Conservation (phyloP, 2,329 filamentous ascomycete genomes). For the Pseudogymnoascus sp. region DNA sequence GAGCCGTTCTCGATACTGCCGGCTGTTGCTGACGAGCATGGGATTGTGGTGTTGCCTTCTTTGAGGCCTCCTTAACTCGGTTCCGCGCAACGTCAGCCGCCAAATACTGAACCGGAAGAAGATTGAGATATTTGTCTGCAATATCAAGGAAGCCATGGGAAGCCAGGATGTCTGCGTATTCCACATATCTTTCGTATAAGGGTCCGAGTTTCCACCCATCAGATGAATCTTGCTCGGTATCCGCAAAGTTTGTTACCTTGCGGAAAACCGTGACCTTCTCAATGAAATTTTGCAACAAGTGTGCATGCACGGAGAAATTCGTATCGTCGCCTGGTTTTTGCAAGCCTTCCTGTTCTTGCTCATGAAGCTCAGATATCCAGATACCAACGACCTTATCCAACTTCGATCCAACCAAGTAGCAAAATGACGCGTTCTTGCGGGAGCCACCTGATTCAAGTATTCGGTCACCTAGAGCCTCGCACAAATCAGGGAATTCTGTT, state of each 20-base stretch:
- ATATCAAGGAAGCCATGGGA: slow-evolving; percentile 78
- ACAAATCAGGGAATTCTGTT: slow-evolving; percentile 86
- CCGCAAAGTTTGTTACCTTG: slow-evolving; percentile 83
- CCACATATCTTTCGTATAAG: slow-evolving; percentile 89
- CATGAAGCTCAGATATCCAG: slow-evolving; percentile 83
- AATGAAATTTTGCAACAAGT: slow-evolving; percentile 83
- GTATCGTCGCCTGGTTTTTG: slow-evolving; percentile 63
- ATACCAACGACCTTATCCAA: slow-evolving; percentile 94
- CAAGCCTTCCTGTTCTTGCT: slow-evolving; percentile 68
- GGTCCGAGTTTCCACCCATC: slow-evolving; percentile 82
- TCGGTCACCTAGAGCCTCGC: slow-evolving; percentile 87
- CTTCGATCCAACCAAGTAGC: slow-evolving; percentile 91
- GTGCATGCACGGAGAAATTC: slow-evolving; percentile 84
- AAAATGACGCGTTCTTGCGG: slow-evolving; percentile 90
- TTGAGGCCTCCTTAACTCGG: slow-evolving; percentile 76
- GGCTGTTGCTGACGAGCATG: slow-evolving; percentile 28
- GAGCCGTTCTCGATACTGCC: slow-evolving; percentile 32
- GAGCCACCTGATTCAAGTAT: slow-evolving; percentile 63
- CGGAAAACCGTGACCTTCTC: slow-evolving; percentile 98
- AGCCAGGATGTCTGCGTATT: slow-evolving; percentile 93
- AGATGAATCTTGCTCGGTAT: slow-evolving; percentile 60
- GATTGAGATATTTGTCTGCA: slow-evolving; percentile 84
- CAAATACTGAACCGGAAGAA: slow-evolving; percentile 75
- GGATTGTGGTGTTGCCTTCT: slow-evolving; percentile 41
- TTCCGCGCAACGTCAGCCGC: slow-evolving; percentile 80